Base-by-base conservation (phyloP, 306 rosid species). In the Fragaria ananassa region DNA sequence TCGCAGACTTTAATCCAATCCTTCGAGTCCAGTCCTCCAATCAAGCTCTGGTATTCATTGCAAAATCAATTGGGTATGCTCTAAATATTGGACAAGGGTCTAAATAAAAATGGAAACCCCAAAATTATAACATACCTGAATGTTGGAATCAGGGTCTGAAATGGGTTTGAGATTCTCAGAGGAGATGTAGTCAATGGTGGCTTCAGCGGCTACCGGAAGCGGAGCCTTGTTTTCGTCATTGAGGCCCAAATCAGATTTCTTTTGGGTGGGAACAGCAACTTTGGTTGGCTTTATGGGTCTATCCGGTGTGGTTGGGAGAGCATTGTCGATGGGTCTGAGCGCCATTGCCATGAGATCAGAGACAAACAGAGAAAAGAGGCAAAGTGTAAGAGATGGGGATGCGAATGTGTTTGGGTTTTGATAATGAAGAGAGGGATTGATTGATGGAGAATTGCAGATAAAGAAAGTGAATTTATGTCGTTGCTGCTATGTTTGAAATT, bases 311-410 rank as follows among this genome's bases (percentile, higher is more conserved):
- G 63, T 77, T 23, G 97, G 97, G 47, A 92, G 97, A 46, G 91
- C 96, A 68, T 95, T 95, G 21, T 86, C 96, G 5, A 95, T 95
- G 81, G 97, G 96, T 80, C 98, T 86, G 49, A 95, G 85, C 19
- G 98, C 91, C 97, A 89, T 91, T 27, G 88, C 82, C 89, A 86
- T 80, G 75, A 35, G 68, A 65, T 37, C 10, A 60, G 19, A 73
- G 71, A 58, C 25, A 6, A 45, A 57, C 66, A 7, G 69, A 68
- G 66, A 70, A 68, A 68, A 51, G 47, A 69, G 25, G 14, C 75
- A 71, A 9, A n/a, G 50, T 31, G 71, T 53, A 7, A 15, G 78
- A 63, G 23, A 4, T 11, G 57, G n/a, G 77, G 2, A 7, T 39
- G 56, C 21, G 56, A 17, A 25, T 35, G 19, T 29, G 19, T n/a